Evolutionary conservation across 139 green algal species (phyloP).

Genomic region (Ostreobium quekettii): DNA sequence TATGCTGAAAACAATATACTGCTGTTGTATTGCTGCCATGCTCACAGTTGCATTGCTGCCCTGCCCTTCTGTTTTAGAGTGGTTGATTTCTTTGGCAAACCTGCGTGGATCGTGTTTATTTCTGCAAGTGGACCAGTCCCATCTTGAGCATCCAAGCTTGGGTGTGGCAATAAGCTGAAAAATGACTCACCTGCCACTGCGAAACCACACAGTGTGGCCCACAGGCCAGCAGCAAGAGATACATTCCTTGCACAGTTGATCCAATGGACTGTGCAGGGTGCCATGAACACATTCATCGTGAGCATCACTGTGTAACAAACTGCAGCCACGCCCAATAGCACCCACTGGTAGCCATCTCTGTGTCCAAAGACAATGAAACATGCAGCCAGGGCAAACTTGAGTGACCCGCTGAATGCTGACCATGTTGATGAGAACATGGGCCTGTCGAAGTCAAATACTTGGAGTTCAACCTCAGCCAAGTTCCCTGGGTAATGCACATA

Average conservation of each 20-base stretch:
- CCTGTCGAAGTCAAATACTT: neutral
- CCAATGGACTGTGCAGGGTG: conserved; percentile 15
- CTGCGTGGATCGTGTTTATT: no score
- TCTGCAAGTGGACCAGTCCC: no score
- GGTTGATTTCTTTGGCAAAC: no score
- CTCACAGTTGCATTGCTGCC: no score
- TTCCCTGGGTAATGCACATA: no score
- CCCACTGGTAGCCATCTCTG: neutral
- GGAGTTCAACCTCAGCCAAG: no score
- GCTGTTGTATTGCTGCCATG: no score
- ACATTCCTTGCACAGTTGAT: conserved; percentile 9
- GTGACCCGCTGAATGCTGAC: neutral
- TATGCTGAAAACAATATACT: no score
- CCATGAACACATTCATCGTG: neutral
- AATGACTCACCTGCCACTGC: conserved; percentile 9
- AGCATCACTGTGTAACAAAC: neutral
- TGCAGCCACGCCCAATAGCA: neutral
- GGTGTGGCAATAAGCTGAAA: no score
- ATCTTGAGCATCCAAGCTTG: no score
- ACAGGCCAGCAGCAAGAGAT: conserved; percentile 1
- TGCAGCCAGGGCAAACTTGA: conserved; percentile 3
- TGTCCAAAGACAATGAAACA: neutral
- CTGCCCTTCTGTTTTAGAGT: no score
- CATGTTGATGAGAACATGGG: conserved; percentile 11
- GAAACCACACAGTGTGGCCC: conserved; percentile 8